Conservation (phyloP, 1,284 basidiomycete species). For the Papiliotrema nemorosa region DNA sequence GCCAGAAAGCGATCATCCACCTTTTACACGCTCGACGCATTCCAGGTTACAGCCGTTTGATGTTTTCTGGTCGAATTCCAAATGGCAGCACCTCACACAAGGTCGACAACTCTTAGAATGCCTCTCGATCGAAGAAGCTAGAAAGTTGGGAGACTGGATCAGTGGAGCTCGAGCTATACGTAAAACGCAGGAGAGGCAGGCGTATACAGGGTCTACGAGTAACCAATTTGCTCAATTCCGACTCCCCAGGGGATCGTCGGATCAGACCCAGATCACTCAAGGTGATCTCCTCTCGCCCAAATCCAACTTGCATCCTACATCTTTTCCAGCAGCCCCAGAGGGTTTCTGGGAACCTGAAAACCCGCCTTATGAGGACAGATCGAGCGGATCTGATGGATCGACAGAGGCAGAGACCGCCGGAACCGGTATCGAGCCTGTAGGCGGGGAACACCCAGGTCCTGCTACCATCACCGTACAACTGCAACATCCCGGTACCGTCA, state of each 20-base stretch:
- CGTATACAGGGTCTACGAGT: neutral
- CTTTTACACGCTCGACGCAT: constrained; percentile 24
- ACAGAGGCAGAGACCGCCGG: constrained; percentile 10
- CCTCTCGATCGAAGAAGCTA: constrained; percentile 25
- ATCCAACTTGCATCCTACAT: too few species aligned
- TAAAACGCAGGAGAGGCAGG: neutral
- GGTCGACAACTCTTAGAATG: constrained; percentile 27
- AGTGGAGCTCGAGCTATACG: constrained; percentile 16
- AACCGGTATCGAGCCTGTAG: constrained; percentile 12
- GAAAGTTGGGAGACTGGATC: constrained; percentile 36
- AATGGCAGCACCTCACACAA: constrained; percentile 26
- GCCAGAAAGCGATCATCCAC: constrained; percentile 9
- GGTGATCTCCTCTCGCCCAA: too few species aligned
- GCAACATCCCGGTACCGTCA: constrained; percentile 16
- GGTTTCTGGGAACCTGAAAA: constrained; percentile 30
- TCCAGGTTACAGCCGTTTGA: constrained; percentile 21
- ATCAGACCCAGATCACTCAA: too few species aligned
- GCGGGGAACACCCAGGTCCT: constrained; percentile 9
- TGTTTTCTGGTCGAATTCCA: constrained; percentile 33
- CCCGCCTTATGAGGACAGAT: constrained; percentile 22
- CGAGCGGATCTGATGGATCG: constrained; percentile 11
- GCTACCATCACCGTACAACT: constrained; percentile 24
- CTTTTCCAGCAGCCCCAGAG: constrained; percentile 5
- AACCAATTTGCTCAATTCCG: too few species aligned
- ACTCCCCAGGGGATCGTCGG: too few species aligned